Evolutionary conservation across 257 asterid species (phyloP).

Genomic region (Coffea canephora): DNA sequence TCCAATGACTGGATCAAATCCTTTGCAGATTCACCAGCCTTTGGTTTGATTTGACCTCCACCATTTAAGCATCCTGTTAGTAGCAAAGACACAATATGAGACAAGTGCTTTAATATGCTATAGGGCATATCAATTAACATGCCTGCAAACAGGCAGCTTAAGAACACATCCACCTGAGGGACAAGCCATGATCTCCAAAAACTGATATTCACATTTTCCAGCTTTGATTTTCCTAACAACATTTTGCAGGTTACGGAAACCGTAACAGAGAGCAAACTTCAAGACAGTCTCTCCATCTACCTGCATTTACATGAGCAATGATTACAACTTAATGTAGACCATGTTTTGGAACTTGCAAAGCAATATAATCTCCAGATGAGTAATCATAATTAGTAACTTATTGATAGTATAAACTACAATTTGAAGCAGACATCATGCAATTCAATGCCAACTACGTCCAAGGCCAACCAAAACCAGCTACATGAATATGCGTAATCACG

Average conservation of each 20-base stretch:
- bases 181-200: constrained; percentile 97
- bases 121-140: background rate
- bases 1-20: constrained; percentile 73
- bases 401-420: background rate
- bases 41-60: constrained; percentile 94
- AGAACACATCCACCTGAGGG: constrained; percentile 70
- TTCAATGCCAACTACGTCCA: background rate
- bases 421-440: background rate
- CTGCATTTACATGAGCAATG: constrained; percentile 40
- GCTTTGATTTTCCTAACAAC: constrained; percentile 81
- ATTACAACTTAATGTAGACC: background rate
- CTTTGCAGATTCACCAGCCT: constrained; percentile 74
- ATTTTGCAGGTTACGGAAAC: constrained; percentile 90
- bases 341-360: background rate
- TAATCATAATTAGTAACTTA: background rate
- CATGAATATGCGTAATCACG: background rate
- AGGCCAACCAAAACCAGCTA: background rate
- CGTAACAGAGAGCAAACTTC: constrained; percentile 92
- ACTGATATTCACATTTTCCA: constrained; percentile 87
- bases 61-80: constrained; percentile 91
- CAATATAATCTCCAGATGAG: background rate
- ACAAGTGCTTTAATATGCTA: background rate
- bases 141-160: background rate
- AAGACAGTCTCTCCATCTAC: constrained; percentile 65
- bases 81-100: constrained; percentile 2